These are phyloP conservation scores for Agastache rugosa DNA, from an alignment of 257 asterid genomes.

Conservation along the genomic window DNA sequence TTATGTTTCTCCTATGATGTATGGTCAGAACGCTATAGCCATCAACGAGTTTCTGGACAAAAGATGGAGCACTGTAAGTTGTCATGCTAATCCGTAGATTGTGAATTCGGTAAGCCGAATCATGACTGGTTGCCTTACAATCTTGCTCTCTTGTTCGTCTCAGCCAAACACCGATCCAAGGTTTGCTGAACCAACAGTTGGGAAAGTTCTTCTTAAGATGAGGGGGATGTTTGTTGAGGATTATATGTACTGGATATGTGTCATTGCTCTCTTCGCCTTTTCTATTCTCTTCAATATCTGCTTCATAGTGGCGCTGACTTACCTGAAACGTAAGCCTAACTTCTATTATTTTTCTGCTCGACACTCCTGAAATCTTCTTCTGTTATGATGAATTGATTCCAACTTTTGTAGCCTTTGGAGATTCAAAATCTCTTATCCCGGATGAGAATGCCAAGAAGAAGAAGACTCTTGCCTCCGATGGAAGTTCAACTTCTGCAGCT, in stretches of 20 bases:
- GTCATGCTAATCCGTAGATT: constrained; percentile 14
- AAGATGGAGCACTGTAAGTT: constrained; percentile 87
- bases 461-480: constrained; percentile 33
- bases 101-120: background rate
- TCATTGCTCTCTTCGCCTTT: constrained; percentile 79
- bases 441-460: constrained; percentile 54
- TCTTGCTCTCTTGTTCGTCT: constrained; percentile 23
- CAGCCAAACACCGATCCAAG: constrained; percentile 67
- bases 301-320: constrained; percentile 72
- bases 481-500: constrained; percentile 41
- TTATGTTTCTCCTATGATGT: constrained; percentile 84
- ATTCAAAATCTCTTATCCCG: constrained; percentile 56
- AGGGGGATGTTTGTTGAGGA: constrained; percentile 91
- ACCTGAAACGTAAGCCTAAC: constrained; percentile 69
- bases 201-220: constrained; percentile 80
- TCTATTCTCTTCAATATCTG: constrained; percentile 79
- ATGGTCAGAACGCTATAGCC: constrained; percentile 86
- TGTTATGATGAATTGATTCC: constrained; percentile 31
- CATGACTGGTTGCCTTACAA: constrained; percentile 22
- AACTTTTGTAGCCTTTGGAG: constrained; percentile 69
- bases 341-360: constrained; percentile 21
- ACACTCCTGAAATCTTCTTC: constrained; percentile 19
- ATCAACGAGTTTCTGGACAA: constrained; percentile 79
- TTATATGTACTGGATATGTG: constrained; percentile 81
- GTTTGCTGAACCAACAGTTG: constrained; percentile 75